These are phyloP conservation scores for Tuber umbilicatum DNA, from an alignment of 495 filamentous ascomycete genomes.

Conservation along the genomic window DNA sequence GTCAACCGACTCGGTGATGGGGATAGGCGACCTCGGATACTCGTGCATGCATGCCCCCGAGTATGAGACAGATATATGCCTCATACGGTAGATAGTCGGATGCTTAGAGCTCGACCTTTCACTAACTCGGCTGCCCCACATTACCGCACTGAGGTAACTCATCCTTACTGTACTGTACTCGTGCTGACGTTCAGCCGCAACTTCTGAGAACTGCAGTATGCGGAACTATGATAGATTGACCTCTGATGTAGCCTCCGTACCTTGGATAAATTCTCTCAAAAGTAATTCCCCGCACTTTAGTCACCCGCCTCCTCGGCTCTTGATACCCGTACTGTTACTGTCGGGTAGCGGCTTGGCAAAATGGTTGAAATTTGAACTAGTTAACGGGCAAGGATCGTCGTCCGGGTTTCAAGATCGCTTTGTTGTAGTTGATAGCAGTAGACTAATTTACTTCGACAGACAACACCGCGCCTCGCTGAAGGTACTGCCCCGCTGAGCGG, in stretches of 20 bases:
- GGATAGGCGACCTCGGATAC: background rate
- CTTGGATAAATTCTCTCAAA: background rate
- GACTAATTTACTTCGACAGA: too few relatives aligned
- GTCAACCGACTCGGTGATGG: background rate
- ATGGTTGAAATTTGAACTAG: background rate
- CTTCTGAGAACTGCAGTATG: background rate
- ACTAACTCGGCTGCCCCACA: too few relatives aligned
- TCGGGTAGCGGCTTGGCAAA: background rate
- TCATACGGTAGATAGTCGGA: background rate
- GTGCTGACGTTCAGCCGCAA: background rate
- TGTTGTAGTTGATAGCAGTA: too few relatives aligned
- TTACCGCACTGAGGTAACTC: background rate
- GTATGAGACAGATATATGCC: background rate
- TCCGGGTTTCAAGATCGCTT: too few relatives aligned
- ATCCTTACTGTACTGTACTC: background rate
- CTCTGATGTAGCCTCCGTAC: background rate
- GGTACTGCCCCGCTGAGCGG: too few relatives aligned
- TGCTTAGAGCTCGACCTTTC: background rate
- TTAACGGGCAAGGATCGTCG: background rate
- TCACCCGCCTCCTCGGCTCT: background rate
- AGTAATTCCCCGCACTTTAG: background rate
- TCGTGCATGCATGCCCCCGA: background rate
- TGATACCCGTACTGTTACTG: background rate
- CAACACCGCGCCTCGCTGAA: too few relatives aligned
- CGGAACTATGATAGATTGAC: background rate